Evolutionary conservation across 129 eudicot genomes (phyloP).

Genomic region (Saposhnikovia divaricata): DNA sequence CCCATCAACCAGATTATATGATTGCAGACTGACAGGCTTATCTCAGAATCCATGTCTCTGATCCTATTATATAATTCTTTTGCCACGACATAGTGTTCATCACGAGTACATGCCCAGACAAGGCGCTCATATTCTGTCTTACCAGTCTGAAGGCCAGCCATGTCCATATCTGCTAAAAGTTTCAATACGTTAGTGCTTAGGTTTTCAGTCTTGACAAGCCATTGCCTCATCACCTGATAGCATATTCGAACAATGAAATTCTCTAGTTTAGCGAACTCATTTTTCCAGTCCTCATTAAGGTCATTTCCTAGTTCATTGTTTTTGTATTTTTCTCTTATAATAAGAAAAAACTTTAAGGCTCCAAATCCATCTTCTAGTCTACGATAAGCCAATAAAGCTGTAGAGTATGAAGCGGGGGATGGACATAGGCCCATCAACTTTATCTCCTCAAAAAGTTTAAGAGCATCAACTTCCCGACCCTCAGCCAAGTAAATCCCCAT

Average conservation of each 20-base stretch:
- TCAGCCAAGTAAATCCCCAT: conserved; percentile 70
- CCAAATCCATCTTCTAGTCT: conserved; percentile 86
- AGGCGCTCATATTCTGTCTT: conserved; percentile 62
- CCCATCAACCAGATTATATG: conserved; percentile 91
- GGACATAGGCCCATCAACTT: conserved; percentile 53
- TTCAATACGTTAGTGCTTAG: conserved; percentile 50
- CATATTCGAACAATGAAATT: conserved; percentile 67
- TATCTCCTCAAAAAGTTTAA: conserved; percentile 58
- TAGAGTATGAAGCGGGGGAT: conserved; percentile 81
- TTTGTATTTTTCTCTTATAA: conserved; percentile 31
- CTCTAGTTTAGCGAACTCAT: conserved; percentile 61
- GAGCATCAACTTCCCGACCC: conserved; percentile 60
- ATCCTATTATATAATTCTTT: conserved; percentile 74
- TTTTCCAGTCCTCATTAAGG: conserved; percentile 55
- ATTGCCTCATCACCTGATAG: conserved; percentile 70
- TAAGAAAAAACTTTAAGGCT: conserved; percentile 52
- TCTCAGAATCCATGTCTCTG: conserved; percentile 48
- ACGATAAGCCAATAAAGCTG: conserved; percentile 64
- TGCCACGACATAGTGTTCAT: conserved; percentile 59
- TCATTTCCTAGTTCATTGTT: conserved; percentile 47
- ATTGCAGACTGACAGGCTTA: conserved; percentile 86
- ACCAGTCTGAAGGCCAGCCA: conserved; percentile 46
- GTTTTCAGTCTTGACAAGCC: conserved; percentile 55
- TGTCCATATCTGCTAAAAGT: conserved; percentile 63
- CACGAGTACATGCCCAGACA: conserved; percentile 91